These are phyloP conservation scores for Oryza meridionalis DNA, from an alignment of 176 grass and related monocot species.

Conservation along the genomic window DNA sequence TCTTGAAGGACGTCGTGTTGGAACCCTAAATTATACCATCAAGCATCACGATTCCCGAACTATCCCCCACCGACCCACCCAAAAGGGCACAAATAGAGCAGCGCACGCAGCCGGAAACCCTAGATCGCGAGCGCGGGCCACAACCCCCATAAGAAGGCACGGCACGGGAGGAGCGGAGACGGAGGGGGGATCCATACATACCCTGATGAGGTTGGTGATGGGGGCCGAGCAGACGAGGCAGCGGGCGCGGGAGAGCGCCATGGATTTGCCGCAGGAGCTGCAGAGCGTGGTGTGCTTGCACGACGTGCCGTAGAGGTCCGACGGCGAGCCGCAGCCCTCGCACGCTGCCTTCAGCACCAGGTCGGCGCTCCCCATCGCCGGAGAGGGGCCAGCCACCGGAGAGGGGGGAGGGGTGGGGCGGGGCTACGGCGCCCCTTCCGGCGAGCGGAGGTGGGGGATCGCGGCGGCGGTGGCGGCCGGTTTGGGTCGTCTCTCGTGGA, in stretches of 20 bases:
- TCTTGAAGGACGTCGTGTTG: background rate
- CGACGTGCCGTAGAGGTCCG: slow-evolving; percentile 84
- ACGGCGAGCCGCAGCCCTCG: slow-evolving; percentile 72
- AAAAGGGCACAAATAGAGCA: background rate
- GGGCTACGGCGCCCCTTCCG: background rate
- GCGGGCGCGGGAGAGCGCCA: slow-evolving; percentile 64
- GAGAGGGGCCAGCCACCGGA: background rate
- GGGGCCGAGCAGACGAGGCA: slow-evolving; percentile 70
- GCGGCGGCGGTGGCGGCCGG: background rate
- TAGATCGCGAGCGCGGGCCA: slow-evolving; percentile 27
- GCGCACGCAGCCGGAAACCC: slow-evolving; percentile 38
- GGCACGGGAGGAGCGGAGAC: background rate
- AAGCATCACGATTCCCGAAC: background rate
- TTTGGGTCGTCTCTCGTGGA: background rate
- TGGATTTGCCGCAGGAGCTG: slow-evolving; percentile 79
- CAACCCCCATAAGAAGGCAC: background rate
- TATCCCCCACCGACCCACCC: background rate
- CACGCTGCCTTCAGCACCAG: slow-evolving; percentile 86
- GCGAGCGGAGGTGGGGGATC: background rate
- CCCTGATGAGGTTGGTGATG: slow-evolving; percentile 86
- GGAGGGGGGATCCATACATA: slow-evolving; percentile 26
- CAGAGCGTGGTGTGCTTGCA: slow-evolving; percentile 99
- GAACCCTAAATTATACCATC: slow-evolving; percentile 4
- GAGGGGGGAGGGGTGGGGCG: background rate
- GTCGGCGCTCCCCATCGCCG: slow-evolving; percentile 54